Evolutionary conservation across 2,329 filamentous ascomycete species (phyloP).

Genomic region (Aspergillus clavatus): DNA sequence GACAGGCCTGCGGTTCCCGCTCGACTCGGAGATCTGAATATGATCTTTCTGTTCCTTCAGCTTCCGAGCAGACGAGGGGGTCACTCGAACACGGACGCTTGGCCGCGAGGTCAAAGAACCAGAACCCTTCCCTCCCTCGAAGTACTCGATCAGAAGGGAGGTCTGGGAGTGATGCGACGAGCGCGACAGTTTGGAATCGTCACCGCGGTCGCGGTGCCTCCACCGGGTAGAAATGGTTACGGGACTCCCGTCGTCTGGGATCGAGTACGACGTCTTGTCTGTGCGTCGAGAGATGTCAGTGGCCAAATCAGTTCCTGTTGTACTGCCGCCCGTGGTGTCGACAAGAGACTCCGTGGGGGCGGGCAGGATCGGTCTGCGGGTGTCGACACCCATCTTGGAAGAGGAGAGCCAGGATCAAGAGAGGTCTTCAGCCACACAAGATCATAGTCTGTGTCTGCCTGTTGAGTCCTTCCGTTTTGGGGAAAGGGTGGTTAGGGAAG

Average conservation of each 20-base stretch:
- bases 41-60: conserved; percentile 59
- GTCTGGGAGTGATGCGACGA: conserved; percentile 67
- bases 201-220: conserved; percentile 53
- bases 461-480: conserved; percentile 5
- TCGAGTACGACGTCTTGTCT: conserved; percentile 48
- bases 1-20: conserved; percentile 65
- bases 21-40: conserved; percentile 80
- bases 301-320: conserved; percentile 44
- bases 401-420: conserved; percentile 8
- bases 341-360: conserved; percentile 48
- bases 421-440: conserved; percentile 27
- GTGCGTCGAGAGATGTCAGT: conserved; percentile 48
- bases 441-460: conserved; percentile 29
- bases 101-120: conserved; percentile 62
- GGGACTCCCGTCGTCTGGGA: conserved; percentile 60
- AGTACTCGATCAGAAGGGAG: conserved; percentile 90
- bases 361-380: conserved; percentile 46
- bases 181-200: conserved; percentile 48
- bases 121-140: conserved; percentile 67
- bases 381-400: conserved; percentile 46
- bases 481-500: conserved; percentile 11
- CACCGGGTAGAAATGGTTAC: conserved; percentile 76
- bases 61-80: conserved; percentile 63
- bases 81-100: conserved; percentile 75
- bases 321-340: conserved; percentile 41